These are phyloP conservation scores for Lichtheimia ornata DNA, from an alignment of 371 early-diverging fungal species.

Conservation along the genomic window DNA sequence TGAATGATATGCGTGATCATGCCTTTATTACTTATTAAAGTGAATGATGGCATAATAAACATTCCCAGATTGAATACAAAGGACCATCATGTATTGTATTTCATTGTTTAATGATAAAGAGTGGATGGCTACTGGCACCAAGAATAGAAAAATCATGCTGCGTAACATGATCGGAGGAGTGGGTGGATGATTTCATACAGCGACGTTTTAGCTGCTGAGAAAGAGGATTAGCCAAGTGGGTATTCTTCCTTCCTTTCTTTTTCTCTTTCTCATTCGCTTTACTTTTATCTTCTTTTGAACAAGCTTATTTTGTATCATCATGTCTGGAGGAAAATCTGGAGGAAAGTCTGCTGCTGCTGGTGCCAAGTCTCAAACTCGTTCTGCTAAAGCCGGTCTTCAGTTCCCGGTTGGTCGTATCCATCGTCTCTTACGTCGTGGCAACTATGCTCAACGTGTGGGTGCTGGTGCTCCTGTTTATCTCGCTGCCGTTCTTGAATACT, in stretches of 20 bases:
- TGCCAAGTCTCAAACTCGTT: conserved; percentile 66
- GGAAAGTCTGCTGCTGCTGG: conserved; percentile 52
- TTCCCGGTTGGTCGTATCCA: conserved; percentile 98
- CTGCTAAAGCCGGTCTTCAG: conserved; percentile 86
- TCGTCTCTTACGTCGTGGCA: conserved; percentile 92
- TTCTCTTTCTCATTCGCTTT: conserved; percentile 6
- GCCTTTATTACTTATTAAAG: no score
- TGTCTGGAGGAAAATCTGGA: conserved; percentile 57
- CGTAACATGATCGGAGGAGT: no score
- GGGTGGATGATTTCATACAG: no score
- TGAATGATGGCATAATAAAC: background rate
- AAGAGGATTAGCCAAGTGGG: no score
- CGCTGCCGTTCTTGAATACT: conserved; percentile 95
- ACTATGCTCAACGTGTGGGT: conserved; percentile 95
- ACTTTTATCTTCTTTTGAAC: background rate
- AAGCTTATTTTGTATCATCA: conserved; percentile 29
- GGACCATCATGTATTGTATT: no score
- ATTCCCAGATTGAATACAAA: no score
- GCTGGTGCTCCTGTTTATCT: conserved; percentile 95
- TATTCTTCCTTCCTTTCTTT: no score
- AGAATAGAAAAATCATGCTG: no score
- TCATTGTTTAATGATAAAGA: no score
- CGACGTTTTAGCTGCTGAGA: no score
- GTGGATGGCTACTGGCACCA: no score
- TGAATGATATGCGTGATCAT: no score